Evolutionary conservation across 768 basidiomycete species (phyloP).

Genomic region (Naematelia encephala): DNA sequence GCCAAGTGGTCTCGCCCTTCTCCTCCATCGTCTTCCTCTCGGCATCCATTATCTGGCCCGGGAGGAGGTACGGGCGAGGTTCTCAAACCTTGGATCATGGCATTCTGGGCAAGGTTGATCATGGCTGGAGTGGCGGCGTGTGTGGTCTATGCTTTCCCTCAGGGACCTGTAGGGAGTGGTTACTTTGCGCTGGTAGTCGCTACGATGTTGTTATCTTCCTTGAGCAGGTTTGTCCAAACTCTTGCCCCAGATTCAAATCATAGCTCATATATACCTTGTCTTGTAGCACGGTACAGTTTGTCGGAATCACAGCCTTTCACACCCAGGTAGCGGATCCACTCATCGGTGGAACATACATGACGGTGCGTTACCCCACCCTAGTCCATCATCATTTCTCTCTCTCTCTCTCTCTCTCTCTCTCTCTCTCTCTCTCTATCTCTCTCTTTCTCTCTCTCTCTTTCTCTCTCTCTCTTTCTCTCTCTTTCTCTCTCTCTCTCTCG

Average conservation of each 20-base stretch:
- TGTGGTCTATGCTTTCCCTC: constrained; percentile 81
- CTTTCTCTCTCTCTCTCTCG: too few relatives aligned
- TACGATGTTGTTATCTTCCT: constrained; percentile 77
- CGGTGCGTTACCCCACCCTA: constrained; percentile 57
- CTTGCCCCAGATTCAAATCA: neutral
- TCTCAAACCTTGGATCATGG: constrained; percentile 66
- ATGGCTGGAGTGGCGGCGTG: constrained; percentile 70
- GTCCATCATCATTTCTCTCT: neutral
- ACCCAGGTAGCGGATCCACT: constrained; percentile 92
- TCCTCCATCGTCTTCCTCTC: constrained; percentile 48
- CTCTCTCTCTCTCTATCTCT: too few relatives aligned
- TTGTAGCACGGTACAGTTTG: constrained; percentile 91
- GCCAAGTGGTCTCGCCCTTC: constrained; percentile 72
- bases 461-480: too few relatives aligned
- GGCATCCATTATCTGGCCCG: constrained; percentile 13
- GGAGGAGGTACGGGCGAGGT: constrained; percentile 57
- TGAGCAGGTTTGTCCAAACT: constrained; percentile 65
- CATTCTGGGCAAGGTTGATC: constrained; percentile 80
- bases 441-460: too few relatives aligned
- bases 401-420: constrained; percentile 9
- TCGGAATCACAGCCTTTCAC: constrained; percentile 98
- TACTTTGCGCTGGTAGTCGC: constrained; percentile 79
- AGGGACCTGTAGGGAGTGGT: constrained; percentile 45
- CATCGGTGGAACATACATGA: constrained; percentile 99
- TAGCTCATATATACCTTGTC: neutral